These are phyloP conservation scores for Pyrus hybrid DNA, from an alignment of 331 rosid species.

Conservation along the genomic window DNA sequence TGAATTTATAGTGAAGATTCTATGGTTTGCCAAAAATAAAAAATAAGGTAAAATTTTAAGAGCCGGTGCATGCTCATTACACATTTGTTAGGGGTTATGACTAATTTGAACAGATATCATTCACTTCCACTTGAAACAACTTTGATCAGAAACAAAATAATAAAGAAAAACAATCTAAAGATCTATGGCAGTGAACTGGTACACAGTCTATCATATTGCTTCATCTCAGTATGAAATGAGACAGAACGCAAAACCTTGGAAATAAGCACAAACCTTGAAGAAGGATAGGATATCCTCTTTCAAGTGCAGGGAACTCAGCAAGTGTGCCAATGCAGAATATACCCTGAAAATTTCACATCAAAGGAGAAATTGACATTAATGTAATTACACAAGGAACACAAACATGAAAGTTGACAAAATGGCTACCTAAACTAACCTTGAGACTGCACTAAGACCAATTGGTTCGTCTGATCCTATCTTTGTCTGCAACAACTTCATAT, in stretches of 20 bases:
- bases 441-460: slow-evolving; percentile 30
- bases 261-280: slow-evolving; percentile 22
- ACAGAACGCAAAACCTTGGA: neutral
- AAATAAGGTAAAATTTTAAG: no score
- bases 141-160: neutral
- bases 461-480: slow-evolving; percentile 25
- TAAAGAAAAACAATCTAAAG: neutral
- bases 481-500: slow-evolving; percentile 37
- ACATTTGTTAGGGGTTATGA: neutral
- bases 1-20: no score
- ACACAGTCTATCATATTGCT: neutral
- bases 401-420: slow-evolving; percentile 18
- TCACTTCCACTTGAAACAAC: neutral
- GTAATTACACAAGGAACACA: slow-evolving; percentile 12
- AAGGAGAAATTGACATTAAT: slow-evolving; percentile 8
- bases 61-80: neutral
- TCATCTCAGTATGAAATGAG: neutral
- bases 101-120: neutral
- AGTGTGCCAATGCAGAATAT: slow-evolving; percentile 43
- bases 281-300: slow-evolving; percentile 57
- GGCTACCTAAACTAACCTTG: slow-evolving; percentile 37
- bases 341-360: slow-evolving; percentile 38
- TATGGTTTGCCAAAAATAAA: no score
- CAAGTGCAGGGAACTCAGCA: slow-evolving; percentile 48
- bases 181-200: neutral